Evolutionary conservation across 2,329 filamentous ascomycete genomes (phyloP), one percentile per base, ranked within the genome.

Genomic region (Penicillium crustosum): DNA sequence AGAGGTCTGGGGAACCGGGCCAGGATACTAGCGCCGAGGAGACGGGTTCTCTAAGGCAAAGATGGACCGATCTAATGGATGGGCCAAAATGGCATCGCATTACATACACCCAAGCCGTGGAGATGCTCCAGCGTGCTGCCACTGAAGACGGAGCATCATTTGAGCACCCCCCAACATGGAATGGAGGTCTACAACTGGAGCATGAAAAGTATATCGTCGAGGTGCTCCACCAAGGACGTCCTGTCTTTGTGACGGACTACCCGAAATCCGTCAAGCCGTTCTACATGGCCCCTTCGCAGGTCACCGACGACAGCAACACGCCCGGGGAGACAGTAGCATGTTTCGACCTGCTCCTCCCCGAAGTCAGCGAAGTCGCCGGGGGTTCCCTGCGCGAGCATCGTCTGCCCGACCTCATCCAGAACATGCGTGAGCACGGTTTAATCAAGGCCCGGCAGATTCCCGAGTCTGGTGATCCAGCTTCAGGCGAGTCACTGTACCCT

Each of bases 191-290:
- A 31, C 90, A 94, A 68, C 89, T 93, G 2, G 93, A 97, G 73
- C 94, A 99, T 77, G 94, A 99, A 77, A 91, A 87, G 71, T 96
- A 87, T 72, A 82, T 99, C 53, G 92, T 94, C 48, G 81, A 85
- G 53, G 79, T 79, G 27, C 70, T 93, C 44, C 87, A 87, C 64
- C 78, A 83, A 48, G 81, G 82, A 19, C 76, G 78, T 2, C 94
- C 94, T 8, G 82, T 97, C 44, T 97, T 97, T 72, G 87, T 99
- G 63, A 97, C 93, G 15, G 83, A 97, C 73, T 99, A 97, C 71
- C 94, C 94, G n/a, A 85, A 85, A 63, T 80, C 82, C 48, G 86
- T 94, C 73, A 99, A 99, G 77, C 91, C 93, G 12, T 99, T 97
- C 77, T 99, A 93, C 75, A 93, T 92, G 89, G 75, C 84, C 2